Conservation (phyloP, 2,329 filamentous ascomycete species). For the Apiospora arundinis region DNA sequence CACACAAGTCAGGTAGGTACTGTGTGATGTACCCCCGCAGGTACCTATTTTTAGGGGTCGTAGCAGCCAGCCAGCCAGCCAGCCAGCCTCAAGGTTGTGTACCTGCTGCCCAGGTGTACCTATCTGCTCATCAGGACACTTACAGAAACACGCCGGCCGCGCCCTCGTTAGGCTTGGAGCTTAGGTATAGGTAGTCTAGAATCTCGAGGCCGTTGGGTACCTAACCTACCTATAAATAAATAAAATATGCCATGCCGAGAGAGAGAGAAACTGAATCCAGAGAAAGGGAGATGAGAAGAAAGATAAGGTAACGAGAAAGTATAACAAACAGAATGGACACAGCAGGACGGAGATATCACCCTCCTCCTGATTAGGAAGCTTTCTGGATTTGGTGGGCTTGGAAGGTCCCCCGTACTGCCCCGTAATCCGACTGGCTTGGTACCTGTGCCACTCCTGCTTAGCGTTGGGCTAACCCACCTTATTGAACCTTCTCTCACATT, state of each 20-base stretch:
- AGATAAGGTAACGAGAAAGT: background rate
- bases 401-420: background rate
- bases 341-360: background rate
- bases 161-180: too few relatives aligned
- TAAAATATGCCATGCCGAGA: background rate
- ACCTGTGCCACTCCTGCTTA: conserved; percentile 2
- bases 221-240: too few relatives aligned
- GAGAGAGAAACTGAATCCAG: background rate
- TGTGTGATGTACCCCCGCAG: background rate
- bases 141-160: too few relatives aligned
- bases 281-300: background rate
- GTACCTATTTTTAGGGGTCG: background rate
- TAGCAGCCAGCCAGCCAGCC: background rate
- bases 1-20: background rate
- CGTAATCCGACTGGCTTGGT: conserved; percentile 14
- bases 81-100: background rate
- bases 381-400: conserved; percentile 4
- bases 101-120: too few relatives aligned
- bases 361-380: background rate
- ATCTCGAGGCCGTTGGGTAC: too few relatives aligned
- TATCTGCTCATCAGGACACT: too few relatives aligned
- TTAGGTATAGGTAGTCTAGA: too few relatives aligned
- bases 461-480: conserved; percentile 16
- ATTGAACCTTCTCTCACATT: conserved; percentile 7
- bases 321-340: background rate